Evolutionary conservation across 148 eudicot species (phyloP), one percentile per base, ranked within the genome.

Genomic region (Diospyros kaki): DNA sequence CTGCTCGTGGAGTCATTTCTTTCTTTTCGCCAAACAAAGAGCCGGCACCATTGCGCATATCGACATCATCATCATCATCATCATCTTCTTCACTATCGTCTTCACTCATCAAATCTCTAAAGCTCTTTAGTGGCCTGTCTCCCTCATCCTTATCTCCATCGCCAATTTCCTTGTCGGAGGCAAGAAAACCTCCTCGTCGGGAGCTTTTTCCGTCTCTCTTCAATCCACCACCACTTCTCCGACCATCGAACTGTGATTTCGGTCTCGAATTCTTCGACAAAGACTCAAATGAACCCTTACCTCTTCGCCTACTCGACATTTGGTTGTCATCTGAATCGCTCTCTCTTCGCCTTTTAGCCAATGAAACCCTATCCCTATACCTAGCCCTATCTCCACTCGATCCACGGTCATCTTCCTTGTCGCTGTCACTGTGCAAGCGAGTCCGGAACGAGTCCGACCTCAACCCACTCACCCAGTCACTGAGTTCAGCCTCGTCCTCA

Each of bases 401-500:
- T 58, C 11, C 43, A 17, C 71, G 63, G 17, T 55, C 81, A 39
- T 13, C 66, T 13, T 63, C 82, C 63, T 81, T 86, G 50, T 85
- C 86, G 59, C 83, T 84, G 12, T 84, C 87, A 12, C 89, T 86
- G 18, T 84, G 69, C 73, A 81, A 75, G 13, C 84, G 84, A 41
- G 89, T 76, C 60, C 69, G 77, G 72, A 79, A 79, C 6, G 93
- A 84, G 28, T 78, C 77, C 41, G 97, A 87, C 70, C 83, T 78
- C 85, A 95, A 56, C 73, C 84, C 96, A 79, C 87, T 84, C 51
- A 92, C 96, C 98, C 97, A 91, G 61, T 87, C 82, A 73, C 88
- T 90, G 54, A 92, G 70, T 50, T 88, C 99, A 54, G 91, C 91
- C 66, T 95, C 97, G 60, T 92, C 99, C 64, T 90, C 99, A 78